Conservation (phyloP, 768 basidiomycete genomes). For the Mycena floridula region DNA sequence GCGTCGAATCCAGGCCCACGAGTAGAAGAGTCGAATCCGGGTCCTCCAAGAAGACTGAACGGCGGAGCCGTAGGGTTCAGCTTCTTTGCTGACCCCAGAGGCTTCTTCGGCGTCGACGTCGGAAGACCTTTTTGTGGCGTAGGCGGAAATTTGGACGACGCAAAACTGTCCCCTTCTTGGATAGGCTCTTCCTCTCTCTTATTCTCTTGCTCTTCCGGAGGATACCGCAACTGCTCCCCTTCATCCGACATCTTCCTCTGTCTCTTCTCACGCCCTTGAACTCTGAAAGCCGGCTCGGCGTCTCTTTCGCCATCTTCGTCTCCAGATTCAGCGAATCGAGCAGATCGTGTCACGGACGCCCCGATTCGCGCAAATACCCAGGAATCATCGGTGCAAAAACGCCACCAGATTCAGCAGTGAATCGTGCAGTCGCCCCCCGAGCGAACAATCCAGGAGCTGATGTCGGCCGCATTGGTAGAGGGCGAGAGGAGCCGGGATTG, state of each 20-base stretch:
- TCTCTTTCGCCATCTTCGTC: too few relatives aligned
- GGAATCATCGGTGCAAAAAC: background rate
- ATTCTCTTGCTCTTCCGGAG: constrained; percentile 10
- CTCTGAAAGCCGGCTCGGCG: constrained; percentile 36
- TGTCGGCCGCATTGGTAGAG: too few relatives aligned
- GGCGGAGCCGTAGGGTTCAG: constrained; percentile 47
- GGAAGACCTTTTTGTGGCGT: too few relatives aligned
- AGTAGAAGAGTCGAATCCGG: too few relatives aligned
- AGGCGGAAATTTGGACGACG: constrained; percentile 73
- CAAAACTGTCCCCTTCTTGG: constrained; percentile 59
- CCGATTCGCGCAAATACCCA: background rate
- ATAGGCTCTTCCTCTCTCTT: constrained; percentile 27
- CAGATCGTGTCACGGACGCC: background rate
- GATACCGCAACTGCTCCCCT: constrained; percentile 20
- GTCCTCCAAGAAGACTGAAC: too few relatives aligned
- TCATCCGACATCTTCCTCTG: constrained; percentile 48
- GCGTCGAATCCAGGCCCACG: too few relatives aligned
- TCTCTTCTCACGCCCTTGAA: constrained; percentile 79
- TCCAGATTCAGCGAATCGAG: too few relatives aligned
- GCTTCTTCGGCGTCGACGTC: too few relatives aligned
- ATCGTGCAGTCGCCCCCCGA: too few relatives aligned
- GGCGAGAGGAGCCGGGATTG: too few relatives aligned
- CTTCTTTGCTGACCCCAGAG: too few relatives aligned
- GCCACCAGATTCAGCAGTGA: constrained; percentile 19
- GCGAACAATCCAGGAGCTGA: too few relatives aligned